Evolutionary conservation across 768 basidiomycete genomes (phyloP), one percentile per base, ranked within the genome.

Genomic region (Cyclocybe aegerita): DNA sequence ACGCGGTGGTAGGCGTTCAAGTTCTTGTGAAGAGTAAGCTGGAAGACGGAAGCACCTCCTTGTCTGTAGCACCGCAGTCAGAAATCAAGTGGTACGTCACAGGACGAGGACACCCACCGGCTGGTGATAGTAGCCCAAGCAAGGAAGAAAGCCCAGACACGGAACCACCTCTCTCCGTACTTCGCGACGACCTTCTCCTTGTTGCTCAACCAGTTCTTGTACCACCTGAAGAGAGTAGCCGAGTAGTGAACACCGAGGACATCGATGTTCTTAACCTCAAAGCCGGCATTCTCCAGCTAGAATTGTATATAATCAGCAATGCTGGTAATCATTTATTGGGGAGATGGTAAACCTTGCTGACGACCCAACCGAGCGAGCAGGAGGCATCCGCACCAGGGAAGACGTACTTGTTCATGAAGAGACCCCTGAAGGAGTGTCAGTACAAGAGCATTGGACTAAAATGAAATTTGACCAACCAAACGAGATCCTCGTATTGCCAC

Each of bases 401-500:
- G 65, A 99, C 73, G 58, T 99, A 98, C 64, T 94, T 94, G 82
- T 91, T 95, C 93, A 95, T 95, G 77, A 95, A 96, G 16, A 95
- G 78, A 57, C 93, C 94, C 90, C 88, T 89, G 36, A 10, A 39
- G 30, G 2, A 23, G 23, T 23, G 23, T 23, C 4, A 23, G 4
- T 4, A 23, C 23, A 23, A 23, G 23, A 4, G 23, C 3, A 23
- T 23, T 23, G 23, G 23, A 23, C 1, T 6, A 29, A 30, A 14
- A 30, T 14, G 29, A 7, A n/a, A 4, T 7, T 14, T 0, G 9
- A 67, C 71, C 35, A 60, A 87, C 93, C 97, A 99, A 59, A 93
- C 85, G 49, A 99, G 83, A 66, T 99, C 97, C 75, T 99, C 97
- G 58, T 86, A 98, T 67, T 98, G 97, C 97, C 97, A 99, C n/a